phyloP scores from a whole-genome alignment of 305 asterid species.

The Solanum hybrid region DNA sequence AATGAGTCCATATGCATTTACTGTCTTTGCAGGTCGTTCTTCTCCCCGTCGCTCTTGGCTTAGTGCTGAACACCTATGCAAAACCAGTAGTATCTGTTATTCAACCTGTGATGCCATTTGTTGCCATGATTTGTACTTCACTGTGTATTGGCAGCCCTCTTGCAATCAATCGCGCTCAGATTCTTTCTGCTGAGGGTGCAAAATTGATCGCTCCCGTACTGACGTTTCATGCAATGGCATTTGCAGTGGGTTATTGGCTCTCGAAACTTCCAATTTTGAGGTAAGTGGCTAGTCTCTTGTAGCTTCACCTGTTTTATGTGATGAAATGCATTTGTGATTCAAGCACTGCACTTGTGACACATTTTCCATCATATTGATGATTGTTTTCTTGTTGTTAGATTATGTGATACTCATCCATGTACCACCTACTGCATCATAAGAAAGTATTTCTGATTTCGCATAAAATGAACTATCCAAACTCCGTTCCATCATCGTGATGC shows the following conservation, averaged over 20 bases:
- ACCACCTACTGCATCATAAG: background rate
- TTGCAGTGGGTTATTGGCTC: slow-evolving; percentile 82
- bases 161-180: slow-evolving; percentile 73
- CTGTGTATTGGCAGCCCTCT: slow-evolving; percentile 96
- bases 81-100: slow-evolving; percentile 73
- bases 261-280: slow-evolving; percentile 55
- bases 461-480: background rate
- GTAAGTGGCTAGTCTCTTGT: slow-evolving; percentile 24
- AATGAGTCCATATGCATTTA: background rate
- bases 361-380: background rate
- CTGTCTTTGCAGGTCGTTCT: slow-evolving; percentile 64
- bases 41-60: slow-evolving; percentile 70
- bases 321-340: background rate
- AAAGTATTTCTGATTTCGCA: background rate
- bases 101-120: slow-evolving; percentile 88
- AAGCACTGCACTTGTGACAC: background rate
- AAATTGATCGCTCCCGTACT: slow-evolving; percentile 72
- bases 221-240: slow-evolving; percentile 68
- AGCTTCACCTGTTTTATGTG: background rate
- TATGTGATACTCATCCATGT: background rate
- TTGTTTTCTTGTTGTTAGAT: background rate
- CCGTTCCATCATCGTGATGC: background rate
- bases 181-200: slow-evolving; percentile 76
- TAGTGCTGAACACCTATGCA: slow-evolving; percentile 70
- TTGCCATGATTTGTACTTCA: slow-evolving; percentile 85